These are phyloP conservation scores for Alternaria conjuncta DNA, from an alignment of 2,329 filamentous ascomycete species.

Conservation along the genomic window DNA sequence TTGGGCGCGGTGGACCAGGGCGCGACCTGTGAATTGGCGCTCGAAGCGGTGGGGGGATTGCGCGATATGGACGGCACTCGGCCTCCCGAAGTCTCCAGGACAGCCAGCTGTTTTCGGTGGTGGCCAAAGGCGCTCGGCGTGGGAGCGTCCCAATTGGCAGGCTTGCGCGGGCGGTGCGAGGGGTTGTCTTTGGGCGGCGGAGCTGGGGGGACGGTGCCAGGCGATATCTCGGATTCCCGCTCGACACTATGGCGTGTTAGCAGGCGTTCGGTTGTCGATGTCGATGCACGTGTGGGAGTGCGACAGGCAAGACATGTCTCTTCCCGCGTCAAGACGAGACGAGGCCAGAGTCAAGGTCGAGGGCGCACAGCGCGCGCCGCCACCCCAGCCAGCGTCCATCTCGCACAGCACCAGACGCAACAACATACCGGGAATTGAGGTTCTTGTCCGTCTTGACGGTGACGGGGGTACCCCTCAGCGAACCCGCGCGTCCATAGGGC, in stretches of 20 bases:
- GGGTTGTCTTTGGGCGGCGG: constrained; percentile 45
- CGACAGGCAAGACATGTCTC: constrained; percentile 25
- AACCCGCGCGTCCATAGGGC: constrained; percentile 47
- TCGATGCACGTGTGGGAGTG: constrained; percentile 23
- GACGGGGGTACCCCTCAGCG: constrained; percentile 47
- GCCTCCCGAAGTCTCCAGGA: constrained; percentile 67
- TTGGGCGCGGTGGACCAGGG: constrained; percentile 57
- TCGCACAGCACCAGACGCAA: constrained; percentile 12
- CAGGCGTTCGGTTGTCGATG: constrained; percentile 16
- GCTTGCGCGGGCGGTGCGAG: constrained; percentile 42
- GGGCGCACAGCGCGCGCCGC: constrained; percentile 27
- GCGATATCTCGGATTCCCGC: constrained; percentile 54
- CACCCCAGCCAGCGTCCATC: constrained; percentile 2
- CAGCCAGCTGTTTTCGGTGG: constrained; percentile 74
- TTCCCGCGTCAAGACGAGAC: constrained; percentile 14
- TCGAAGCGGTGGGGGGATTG: constrained; percentile 61
- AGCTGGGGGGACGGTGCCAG: constrained; percentile 45
- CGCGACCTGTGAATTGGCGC: constrained; percentile 59
- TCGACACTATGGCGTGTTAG: constrained; percentile 50
- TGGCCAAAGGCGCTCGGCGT: constrained; percentile 68
- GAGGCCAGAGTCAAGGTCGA: constrained; percentile 16
- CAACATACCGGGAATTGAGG: constrained; percentile 52
- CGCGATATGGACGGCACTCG: constrained; percentile 65
- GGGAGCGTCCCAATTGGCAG: constrained; percentile 61
- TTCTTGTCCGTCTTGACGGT: constrained; percentile 65